phyloP scores from a whole-genome alignment of 1,284 basidiomycete species.

The Erythrobasidium hasegawianum region DNA sequence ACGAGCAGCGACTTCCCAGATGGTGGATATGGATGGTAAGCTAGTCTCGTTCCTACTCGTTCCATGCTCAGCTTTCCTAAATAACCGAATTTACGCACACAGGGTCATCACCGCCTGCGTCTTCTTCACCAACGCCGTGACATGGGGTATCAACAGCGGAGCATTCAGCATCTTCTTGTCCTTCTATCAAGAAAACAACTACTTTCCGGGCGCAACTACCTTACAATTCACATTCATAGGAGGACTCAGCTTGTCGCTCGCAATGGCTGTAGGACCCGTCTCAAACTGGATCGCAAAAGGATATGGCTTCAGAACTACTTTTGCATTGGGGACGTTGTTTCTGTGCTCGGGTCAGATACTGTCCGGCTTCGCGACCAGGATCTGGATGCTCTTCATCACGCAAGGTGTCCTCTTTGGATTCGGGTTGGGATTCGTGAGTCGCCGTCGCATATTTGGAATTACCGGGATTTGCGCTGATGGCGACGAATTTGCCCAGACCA shows the following conservation, averaged over 20 bases:
- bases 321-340: constrained; percentile 47
- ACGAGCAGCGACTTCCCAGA: constrained; percentile 9
- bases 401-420: constrained; percentile 43
- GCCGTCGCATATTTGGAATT: background rate
- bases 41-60: background rate
- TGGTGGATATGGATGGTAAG: constrained; percentile 22
- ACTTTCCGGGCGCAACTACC: constrained; percentile 49
- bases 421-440: constrained; percentile 39
- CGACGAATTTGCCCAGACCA: constrained; percentile 22
- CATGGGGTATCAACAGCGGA: constrained; percentile 50
- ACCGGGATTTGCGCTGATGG: background rate
- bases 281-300: constrained; percentile 48
- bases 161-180: constrained; percentile 53
- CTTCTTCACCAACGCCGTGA: constrained; percentile 31
- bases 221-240: constrained; percentile 53
- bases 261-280: constrained; percentile 49
- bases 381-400: constrained; percentile 42
- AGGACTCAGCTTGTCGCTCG: constrained; percentile 49
- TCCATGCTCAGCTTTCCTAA: too few relatives aligned
- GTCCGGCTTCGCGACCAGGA: constrained; percentile 40
- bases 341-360: constrained; percentile 38
- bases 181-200: constrained; percentile 51
- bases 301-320: constrained; percentile 47
- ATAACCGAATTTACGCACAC: too few relatives aligned
- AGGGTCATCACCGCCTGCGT: constrained; percentile 31